Evolutionary conservation across 73 alveolate genomes (phyloP).

Genomic region (Strombidium stylifer): DNA sequence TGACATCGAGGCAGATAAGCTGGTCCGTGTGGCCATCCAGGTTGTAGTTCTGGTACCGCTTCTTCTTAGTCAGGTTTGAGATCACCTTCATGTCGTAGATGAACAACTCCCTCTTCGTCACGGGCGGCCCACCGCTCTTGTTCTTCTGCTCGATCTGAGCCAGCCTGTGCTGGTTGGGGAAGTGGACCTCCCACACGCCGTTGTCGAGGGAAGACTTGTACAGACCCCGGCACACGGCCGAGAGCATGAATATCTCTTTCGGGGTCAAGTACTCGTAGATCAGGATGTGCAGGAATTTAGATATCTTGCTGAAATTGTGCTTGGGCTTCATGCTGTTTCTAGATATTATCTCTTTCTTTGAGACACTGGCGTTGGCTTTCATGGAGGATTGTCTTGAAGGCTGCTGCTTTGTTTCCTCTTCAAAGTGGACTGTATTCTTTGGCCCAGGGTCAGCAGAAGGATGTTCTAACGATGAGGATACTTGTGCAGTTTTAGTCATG

Average conservation of each 20-base stretch:
- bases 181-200: background rate
- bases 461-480: too few species aligned
- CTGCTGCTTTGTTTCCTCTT: background rate
- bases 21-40: slow-evolving; percentile 43
- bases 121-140: background rate
- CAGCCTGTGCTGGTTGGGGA: background rate
- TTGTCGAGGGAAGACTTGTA: background rate
- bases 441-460: background rate
- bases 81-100: slow-evolving; percentile 10
- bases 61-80: background rate
- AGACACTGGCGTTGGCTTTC: background rate
- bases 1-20: slow-evolving; percentile 40
- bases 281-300: background rate
- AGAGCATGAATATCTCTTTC: background rate
- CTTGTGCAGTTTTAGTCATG: background rate
- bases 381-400: background rate
- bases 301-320: background rate
- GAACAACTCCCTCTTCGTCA: background rate
- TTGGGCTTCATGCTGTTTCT: background rate
- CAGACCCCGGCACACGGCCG: background rate
- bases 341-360: background rate
- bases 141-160: background rate
- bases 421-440: too few species aligned
- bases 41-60: slow-evolving; percentile 12
- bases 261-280: background rate